Evolutionary conservation across 1,139 yeast genomes (phyloP).

Genomic region (Yamadazyma blattariae): DNA sequence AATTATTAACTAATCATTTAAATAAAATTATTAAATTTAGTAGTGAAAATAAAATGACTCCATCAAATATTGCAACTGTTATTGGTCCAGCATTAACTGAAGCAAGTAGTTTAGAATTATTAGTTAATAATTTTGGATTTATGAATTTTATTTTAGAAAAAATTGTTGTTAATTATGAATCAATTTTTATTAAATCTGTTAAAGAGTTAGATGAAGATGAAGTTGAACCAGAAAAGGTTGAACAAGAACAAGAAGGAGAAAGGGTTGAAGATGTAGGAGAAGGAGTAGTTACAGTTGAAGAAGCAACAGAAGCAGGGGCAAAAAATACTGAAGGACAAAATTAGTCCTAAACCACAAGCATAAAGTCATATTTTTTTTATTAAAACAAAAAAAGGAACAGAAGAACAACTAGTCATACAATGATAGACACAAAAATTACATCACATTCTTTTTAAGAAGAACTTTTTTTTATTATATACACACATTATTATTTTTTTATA

Average conservation of each 20-base stretch:
- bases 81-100: constrained; percentile 61
- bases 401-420: too few relatives aligned
- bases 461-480: too few relatives aligned
- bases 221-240: neutral
- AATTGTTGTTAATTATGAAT: constrained; percentile 41
- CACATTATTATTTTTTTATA: too few relatives aligned
- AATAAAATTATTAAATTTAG: constrained; percentile 56
- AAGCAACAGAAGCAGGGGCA: neutral
- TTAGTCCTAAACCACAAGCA: too few relatives aligned
- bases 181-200: constrained; percentile 28
- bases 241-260: constrained; percentile 1
- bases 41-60: constrained; percentile 71
- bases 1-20: constrained; percentile 67
- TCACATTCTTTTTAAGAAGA: too few relatives aligned
- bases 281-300: constrained; percentile 1
- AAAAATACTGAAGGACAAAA: neutral
- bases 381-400: too few relatives aligned
- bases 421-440: too few relatives aligned
- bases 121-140: constrained; percentile 51
- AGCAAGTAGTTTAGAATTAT: constrained; percentile 50
- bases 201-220: neutral
- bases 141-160: constrained; percentile 55
- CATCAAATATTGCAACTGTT: constrained; percentile 79
- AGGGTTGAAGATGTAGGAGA: neutral
- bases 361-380: too few relatives aligned